Percentiles rank a stretch among this genome's conserved stretches.
phyloP scores from a whole-genome alignment of 352 stramenopile species.

The Globisporangium nunn region DNA sequence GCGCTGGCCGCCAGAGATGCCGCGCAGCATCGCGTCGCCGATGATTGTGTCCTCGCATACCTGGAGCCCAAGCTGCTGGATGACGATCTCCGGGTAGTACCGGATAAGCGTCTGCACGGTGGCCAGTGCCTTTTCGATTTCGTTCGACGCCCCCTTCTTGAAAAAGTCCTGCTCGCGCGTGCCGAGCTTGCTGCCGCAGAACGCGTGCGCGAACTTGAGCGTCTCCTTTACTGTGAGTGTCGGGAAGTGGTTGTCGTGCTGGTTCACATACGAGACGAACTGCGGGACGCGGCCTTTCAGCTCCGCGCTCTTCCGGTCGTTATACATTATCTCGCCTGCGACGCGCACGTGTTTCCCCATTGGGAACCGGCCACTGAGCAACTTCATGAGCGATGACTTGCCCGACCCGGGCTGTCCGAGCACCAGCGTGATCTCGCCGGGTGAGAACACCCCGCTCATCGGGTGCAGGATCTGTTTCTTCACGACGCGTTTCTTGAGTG shows the following conservation, averaged over 20 bases:
- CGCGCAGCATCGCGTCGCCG: slow-evolving; percentile 33
- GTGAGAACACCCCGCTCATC: slow-evolving; percentile 2
- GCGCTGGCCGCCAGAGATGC: slow-evolving; percentile 46
- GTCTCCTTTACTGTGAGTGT: slow-evolving; percentile 2
- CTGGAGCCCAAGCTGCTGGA: slow-evolving; percentile 4
- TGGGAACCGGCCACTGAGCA: slow-evolving; percentile 14
- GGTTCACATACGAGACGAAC: slow-evolving; percentile 35
- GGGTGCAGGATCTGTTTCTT: not conserved
- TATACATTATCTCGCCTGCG: slow-evolving; percentile 13
- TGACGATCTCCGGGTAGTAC: not conserved
- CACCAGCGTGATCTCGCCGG: slow-evolving; percentile 15
- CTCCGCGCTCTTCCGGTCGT: not conserved
- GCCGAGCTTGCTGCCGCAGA: slow-evolving; percentile 19
- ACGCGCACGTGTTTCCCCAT: slow-evolving; percentile 3
- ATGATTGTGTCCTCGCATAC: not conserved
- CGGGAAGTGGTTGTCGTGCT: slow-evolving; percentile 42
- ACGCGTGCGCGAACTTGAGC: slow-evolving; percentile 35
- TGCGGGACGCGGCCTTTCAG: slow-evolving; percentile 21
- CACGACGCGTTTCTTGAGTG: not conserved
- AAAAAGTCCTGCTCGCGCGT: not conserved
- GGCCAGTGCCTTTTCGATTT: not conserved
- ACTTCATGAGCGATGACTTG: slow-evolving; percentile 13
- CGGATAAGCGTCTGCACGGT: not conserved
- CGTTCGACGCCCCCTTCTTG: not conserved
- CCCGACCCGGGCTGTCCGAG: not conserved